These are phyloP conservation scores for Lentinula raphanica DNA, from an alignment of 768 basidiomycete species.

Conservation along the genomic window DNA sequence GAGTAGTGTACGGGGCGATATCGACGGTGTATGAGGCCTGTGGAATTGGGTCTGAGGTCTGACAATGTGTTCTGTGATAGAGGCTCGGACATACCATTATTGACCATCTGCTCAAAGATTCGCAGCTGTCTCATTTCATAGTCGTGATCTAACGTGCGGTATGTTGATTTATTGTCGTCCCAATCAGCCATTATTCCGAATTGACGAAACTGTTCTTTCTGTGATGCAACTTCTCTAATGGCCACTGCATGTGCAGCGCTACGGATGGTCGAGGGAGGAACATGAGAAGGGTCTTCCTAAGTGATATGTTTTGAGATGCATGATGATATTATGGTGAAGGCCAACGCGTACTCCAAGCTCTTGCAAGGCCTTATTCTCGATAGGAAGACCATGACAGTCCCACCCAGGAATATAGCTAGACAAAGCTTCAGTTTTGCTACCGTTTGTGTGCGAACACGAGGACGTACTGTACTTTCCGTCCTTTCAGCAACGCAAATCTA, in stretches of 20 bases:
- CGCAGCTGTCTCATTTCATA: slow-evolving; percentile 87
- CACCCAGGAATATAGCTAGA: slow-evolving; percentile 89
- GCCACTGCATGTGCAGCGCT: slow-evolving; percentile 69
- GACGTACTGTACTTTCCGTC: slow-evolving; percentile 75
- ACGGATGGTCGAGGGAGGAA: slow-evolving; percentile 62
- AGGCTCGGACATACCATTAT: slow-evolving; percentile 47
- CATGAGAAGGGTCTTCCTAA: slow-evolving; percentile 50
- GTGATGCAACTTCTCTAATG: slow-evolving; percentile 62
- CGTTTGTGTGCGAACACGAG: neutral
- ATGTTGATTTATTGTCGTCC: slow-evolving; percentile 57
- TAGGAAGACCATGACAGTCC: slow-evolving; percentile 98
- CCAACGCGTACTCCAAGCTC: slow-evolving; percentile 54
- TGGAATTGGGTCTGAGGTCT: neutral
- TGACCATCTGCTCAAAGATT: slow-evolving; percentile 85
- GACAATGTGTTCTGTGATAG: neutral
- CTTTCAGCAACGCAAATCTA: slow-evolving; percentile 76
- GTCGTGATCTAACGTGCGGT: slow-evolving; percentile 80
- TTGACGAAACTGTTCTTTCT: slow-evolving; percentile 73
- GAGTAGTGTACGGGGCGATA: slow-evolving; percentile 93
- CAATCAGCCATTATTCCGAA: slow-evolving; percentile 94
- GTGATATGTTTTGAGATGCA: slow-evolving; percentile 6
- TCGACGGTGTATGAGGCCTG: slow-evolving; percentile 79
- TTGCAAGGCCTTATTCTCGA: slow-evolving; percentile 89
- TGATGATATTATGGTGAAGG: neutral
- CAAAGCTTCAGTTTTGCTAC: neutral